Percentiles rank a stretch among this genome's conserved stretches.
Evolutionary conservation across 768 basidiomycete genomes (phyloP).

Genomic region (Amanita fuliginea): DNA sequence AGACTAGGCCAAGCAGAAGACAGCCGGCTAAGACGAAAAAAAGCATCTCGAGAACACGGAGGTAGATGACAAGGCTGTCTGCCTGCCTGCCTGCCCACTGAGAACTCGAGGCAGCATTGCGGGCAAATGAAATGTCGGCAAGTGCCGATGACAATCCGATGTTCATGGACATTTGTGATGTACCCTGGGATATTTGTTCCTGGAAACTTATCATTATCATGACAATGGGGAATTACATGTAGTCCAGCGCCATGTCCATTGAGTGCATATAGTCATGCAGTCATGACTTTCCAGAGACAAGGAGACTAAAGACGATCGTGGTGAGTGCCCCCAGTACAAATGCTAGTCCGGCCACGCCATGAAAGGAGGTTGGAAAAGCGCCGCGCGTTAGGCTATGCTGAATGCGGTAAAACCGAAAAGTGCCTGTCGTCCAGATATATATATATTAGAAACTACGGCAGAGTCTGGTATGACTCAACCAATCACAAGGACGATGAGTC

Average conservation of each 20-base stretch:
- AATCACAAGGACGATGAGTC: constrained; percentile 2
- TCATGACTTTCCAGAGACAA: constrained; percentile 5
- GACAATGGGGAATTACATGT: too few relatives aligned
- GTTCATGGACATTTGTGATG: too few relatives aligned
- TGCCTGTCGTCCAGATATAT: not conserved
- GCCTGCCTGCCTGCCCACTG: too few relatives aligned
- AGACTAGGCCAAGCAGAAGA: constrained; percentile 5
- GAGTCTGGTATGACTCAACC: not conserved
- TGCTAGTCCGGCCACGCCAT: not conserved
- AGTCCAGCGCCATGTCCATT: too few relatives aligned
- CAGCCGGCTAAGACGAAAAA: not conserved
- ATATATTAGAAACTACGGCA: not conserved
- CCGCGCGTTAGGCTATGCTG: not conserved
- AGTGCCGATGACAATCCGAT: too few relatives aligned
- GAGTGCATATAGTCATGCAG: too few relatives aligned
- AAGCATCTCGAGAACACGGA: not conserved
- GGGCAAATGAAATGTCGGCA: too few relatives aligned
- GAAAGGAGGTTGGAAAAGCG: not conserved
- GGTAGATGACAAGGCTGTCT: too few relatives aligned
- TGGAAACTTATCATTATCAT: too few relatives aligned
- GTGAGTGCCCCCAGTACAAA: not conserved
- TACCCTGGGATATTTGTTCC: too few relatives aligned
- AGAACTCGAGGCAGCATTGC: not conserved
- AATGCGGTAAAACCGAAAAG: not conserved
- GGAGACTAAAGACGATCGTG: constrained; percentile 1